A percentile compares a stretch with the other conserved stretches of the same genome.
Evolutionary conservation across 2,329 filamentous ascomycete genomes (phyloP).

Genomic region (Neofusicoccum cordaticola): DNA sequence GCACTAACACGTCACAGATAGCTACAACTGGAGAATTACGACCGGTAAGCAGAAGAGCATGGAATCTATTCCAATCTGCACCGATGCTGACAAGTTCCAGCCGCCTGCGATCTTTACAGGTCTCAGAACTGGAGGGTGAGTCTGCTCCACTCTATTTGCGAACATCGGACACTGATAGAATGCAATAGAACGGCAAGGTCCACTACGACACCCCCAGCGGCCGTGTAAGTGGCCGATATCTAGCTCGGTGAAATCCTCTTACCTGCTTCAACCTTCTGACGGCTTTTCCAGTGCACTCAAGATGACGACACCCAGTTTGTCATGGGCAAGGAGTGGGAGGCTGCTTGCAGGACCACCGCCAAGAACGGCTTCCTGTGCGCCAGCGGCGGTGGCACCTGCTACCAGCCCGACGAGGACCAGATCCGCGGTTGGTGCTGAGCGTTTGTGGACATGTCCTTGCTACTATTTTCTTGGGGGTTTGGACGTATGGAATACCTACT

Average conservation of each 20-base stretch:
- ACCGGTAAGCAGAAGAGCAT: not conserved
- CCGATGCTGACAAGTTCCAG: too few relatives aligned
- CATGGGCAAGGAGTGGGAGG: not conserved
- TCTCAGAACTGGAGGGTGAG: not conserved
- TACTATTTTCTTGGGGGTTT: not conserved
- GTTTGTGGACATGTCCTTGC: not conserved
- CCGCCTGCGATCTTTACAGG: not conserved
- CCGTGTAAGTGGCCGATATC: not conserved
- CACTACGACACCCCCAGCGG: not conserved
- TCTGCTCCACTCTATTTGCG: too few relatives aligned
- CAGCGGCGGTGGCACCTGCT: not conserved
- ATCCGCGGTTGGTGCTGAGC: not conserved
- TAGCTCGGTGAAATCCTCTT: not conserved
- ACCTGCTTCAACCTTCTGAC: not conserved
- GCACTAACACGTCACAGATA: not conserved
- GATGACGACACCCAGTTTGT: not conserved
- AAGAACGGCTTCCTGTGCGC: not conserved
- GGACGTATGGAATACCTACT: not conserved
- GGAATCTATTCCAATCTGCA: too few relatives aligned
- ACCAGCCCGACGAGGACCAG: not conserved
- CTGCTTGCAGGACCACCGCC: not conserved
- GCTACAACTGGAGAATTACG: slow-evolving; percentile 3
- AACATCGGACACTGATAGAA: too few relatives aligned
- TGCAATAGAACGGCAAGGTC: not conserved
- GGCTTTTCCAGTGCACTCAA: not conserved